These are phyloP conservation scores for Colletotrichum falcatum DNA, from an alignment of 2,329 filamentous ascomycete genomes.

Conservation along the genomic window DNA sequence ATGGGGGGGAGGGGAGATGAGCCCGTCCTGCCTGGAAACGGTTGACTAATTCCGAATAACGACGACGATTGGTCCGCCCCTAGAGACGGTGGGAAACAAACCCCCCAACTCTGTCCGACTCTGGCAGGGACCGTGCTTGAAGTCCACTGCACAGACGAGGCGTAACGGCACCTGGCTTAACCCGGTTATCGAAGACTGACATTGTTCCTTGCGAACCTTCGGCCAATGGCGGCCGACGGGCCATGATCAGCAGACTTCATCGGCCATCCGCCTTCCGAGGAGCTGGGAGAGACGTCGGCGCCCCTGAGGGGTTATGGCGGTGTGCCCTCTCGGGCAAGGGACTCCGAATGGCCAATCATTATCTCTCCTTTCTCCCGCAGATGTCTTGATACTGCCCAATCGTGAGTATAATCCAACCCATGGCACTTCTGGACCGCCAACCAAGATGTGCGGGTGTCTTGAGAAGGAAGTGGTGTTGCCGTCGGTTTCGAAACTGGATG, in stretches of 20 bases:
- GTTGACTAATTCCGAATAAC: not conserved
- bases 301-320: too few relatives aligned
- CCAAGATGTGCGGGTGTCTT: too few relatives aligned
- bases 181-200: not conserved
- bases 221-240: not conserved
- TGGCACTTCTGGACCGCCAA: not conserved
- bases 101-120: not conserved
- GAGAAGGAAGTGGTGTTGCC: not conserved
- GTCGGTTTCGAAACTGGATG: too few relatives aligned
- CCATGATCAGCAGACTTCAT: not conserved
- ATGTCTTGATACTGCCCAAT: too few relatives aligned
- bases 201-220: not conserved
- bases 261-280: not conserved
- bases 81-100: not conserved
- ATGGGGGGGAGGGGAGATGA: conserved; percentile 9
- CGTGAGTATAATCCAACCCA: too few relatives aligned
- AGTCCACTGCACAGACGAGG: not conserved
- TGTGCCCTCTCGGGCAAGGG: too few relatives aligned
- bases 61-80: conserved; percentile 10
- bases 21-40: not conserved
- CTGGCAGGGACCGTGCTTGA: not conserved
- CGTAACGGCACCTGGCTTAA: not conserved
- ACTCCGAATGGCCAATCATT: not conserved
- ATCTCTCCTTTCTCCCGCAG: too few relatives aligned
- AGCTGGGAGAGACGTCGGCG: too few relatives aligned